Percentiles rank a stretch among this genome's conserved stretches.
Conservation (phyloP, 345 rosid genomes). For the Erodium maritimum region DNA sequence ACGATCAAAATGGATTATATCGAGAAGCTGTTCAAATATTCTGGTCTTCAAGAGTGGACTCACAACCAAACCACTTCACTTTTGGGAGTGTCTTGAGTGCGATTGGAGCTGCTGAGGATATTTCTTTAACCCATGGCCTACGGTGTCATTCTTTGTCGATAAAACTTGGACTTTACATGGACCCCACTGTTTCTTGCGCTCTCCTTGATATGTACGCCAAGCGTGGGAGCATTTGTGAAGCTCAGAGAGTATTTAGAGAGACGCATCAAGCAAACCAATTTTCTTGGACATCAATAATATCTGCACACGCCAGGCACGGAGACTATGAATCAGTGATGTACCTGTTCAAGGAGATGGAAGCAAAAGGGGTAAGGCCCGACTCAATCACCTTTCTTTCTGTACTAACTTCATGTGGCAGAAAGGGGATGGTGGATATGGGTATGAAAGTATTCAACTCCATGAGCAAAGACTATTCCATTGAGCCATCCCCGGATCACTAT, state of each 20-base stretch:
- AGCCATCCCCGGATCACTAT: slow-evolving; percentile 64
- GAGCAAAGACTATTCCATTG: slow-evolving; percentile 43
- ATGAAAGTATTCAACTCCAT: slow-evolving; percentile 40
- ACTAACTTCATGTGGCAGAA: slow-evolving; percentile 63
- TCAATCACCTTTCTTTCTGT: slow-evolving; percentile 69
- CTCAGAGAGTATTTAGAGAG: slow-evolving; percentile 51
- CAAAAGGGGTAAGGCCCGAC: slow-evolving; percentile 50
- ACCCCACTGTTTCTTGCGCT: slow-evolving; percentile 60
- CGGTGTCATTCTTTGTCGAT: slow-evolving; percentile 56
- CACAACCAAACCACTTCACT: slow-evolving; percentile 57
- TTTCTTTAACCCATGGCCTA: slow-evolving; percentile 67
- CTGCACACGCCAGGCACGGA: slow-evolving; percentile 83
- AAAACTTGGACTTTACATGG: slow-evolving; percentile 44
- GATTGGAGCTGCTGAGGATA: slow-evolving; percentile 61
- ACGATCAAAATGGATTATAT: slow-evolving; percentile 47
- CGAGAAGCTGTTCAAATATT: slow-evolving; percentile 47
- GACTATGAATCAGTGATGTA: slow-evolving; percentile 63
- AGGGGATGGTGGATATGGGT: slow-evolving; percentile 71
- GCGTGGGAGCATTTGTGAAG: slow-evolving; percentile 70
- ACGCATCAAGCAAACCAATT: slow-evolving; percentile 36
- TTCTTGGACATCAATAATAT: slow-evolving; percentile 79
- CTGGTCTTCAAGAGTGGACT: slow-evolving; percentile 27
- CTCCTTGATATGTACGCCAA: slow-evolving; percentile 92
- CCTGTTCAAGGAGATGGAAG: slow-evolving; percentile 49
- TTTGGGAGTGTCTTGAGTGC: slow-evolving; percentile 80